Base-by-base conservation (phyloP, 345 rosid genomes). In the Crucihimalaya himalaica region DNA sequence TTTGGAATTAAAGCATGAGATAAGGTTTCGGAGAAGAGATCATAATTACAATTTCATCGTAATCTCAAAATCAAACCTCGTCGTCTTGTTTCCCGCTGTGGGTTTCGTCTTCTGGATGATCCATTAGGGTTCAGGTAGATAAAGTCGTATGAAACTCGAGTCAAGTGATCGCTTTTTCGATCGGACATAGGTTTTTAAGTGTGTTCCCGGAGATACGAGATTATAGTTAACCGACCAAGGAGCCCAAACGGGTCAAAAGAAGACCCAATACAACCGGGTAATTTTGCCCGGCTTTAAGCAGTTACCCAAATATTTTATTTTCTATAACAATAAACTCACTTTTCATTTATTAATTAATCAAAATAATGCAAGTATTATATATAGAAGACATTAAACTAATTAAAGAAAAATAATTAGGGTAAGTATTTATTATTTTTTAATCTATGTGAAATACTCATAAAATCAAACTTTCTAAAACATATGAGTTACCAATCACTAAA, bases 21-120 rank as follows among this genome's bases (percentile, higher is more conserved):
- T 55, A 28, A 27, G 52, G 42, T 35, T 46, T 16, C 14, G 1
- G 37, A 51, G 16, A 62, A 40, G 51, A 74, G 28, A 79, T 42
- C 51, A 42, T 6, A 28, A 20, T 60, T 40, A 16, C 5, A 18
- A 20, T 15, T 31, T 51, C 47, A 35, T 27, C 4, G 37, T 48
- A 75, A 47, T 62, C 31, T 31, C n/a, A 47, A 54, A 77, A 55
- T 39, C 79, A 42, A 80, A 89, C 98, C 96, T 88, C 97, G 57
- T 83, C 92, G 43, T 87, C 88, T 82, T 81, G 97, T 84, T 88
- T 90, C 19, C 81, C 74, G 63, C 55, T 47, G 60, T 85, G 87
- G 55, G 58, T 53, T 66, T 86, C 93, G 45, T 88, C 93, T 55
- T 87, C 93, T 21, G 79, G 87, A 35, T 84, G 86, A 76, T 91